Evolutionary conservation across 2,329 filamentous ascomycete genomes (phyloP).

Genomic region (Lecanicillium sp.): DNA sequence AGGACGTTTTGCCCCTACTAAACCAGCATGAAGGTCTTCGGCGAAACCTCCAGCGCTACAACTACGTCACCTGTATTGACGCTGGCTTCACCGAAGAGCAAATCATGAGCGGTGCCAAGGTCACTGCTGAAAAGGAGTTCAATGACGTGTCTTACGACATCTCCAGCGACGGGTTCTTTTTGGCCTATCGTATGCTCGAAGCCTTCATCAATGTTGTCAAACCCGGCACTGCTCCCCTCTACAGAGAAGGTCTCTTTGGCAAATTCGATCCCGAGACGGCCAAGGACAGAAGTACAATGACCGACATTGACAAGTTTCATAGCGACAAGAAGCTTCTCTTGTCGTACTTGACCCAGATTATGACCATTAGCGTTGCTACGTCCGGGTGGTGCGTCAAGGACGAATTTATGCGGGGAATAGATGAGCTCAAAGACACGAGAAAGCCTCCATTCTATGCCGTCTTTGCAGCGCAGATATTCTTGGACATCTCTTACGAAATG

Average conservation of each 20-base stretch:
- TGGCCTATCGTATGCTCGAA: conserved; percentile 14
- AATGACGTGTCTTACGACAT: conserved; percentile 18
- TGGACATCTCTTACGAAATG: too few relatives aligned
- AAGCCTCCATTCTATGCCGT: conserved; percentile 17
- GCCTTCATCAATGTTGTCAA: conserved; percentile 17
- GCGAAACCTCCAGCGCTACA: neutral
- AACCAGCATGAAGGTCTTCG: neutral
- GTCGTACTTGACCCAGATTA: conserved; percentile 15
- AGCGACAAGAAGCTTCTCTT: conserved; percentile 26
- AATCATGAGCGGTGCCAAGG: neutral
- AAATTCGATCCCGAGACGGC: conserved; percentile 20
- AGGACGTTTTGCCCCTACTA: conserved; percentile 1
- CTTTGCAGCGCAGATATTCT: conserved; percentile 22
- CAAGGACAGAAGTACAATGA: conserved; percentile 19
- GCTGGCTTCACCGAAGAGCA: too few relatives aligned
- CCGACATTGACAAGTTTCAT: conserved; percentile 18
- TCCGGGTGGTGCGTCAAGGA: conserved; percentile 17
- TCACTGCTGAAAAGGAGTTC: conserved; percentile 14
- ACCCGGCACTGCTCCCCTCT: conserved; percentile 10
- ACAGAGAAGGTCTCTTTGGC: conserved; percentile 17
- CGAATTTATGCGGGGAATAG: conserved; percentile 19
- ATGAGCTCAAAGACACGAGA: conserved; percentile 18
- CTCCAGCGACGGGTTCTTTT: conserved; percentile 17
- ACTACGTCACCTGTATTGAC: neutral
- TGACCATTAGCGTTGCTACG: conserved; percentile 5